Evolutionary conservation across 2,329 filamentous ascomycete species (phyloP).

Genomic region (Ophiostoma sp.): DNA sequence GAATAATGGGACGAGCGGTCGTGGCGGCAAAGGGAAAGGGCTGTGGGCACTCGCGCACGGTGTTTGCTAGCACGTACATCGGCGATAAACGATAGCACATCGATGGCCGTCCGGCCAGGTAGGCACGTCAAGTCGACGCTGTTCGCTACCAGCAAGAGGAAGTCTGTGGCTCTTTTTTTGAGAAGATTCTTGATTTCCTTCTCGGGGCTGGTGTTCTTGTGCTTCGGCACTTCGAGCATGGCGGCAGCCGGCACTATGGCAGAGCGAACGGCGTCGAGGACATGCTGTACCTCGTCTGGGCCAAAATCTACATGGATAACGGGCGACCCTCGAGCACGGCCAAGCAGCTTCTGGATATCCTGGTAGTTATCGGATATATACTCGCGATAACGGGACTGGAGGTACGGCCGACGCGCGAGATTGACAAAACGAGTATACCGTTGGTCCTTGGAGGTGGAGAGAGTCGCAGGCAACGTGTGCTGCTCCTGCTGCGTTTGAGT

Average conservation of each 20-base stretch:
- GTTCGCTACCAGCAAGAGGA: neutral
- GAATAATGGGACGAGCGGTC: neutral
- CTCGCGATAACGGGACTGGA: conserved; percentile 24
- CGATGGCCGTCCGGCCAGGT: conserved; percentile 34
- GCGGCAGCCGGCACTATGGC: neutral
- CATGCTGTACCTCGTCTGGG: conserved; percentile 33
- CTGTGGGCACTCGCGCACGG: neutral
- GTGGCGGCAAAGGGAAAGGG: conserved; percentile 31
- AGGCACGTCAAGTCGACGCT: neutral
- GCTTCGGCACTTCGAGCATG: neutral
- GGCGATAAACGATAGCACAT: conserved; percentile 32
- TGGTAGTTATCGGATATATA: conserved; percentile 25
- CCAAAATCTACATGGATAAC: conserved; percentile 45
- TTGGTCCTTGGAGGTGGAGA: neutral
- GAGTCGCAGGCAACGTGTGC: neutral
- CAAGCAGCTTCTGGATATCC: conserved; percentile 17
- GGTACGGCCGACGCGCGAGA: conserved; percentile 29
- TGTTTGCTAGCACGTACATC: conserved; percentile 32
- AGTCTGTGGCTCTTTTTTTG: neutral
- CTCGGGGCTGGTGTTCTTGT: neutral
- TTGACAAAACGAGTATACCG: neutral
- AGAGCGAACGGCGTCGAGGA: conserved; percentile 13
- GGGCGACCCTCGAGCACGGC: neutral
- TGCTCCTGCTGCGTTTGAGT: neutral
- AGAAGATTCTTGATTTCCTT: conserved; percentile 14